Evolutionary conservation across 2,329 filamentous ascomycete genomes (phyloP).

Genomic region (Hypoxylon sp.): DNA sequence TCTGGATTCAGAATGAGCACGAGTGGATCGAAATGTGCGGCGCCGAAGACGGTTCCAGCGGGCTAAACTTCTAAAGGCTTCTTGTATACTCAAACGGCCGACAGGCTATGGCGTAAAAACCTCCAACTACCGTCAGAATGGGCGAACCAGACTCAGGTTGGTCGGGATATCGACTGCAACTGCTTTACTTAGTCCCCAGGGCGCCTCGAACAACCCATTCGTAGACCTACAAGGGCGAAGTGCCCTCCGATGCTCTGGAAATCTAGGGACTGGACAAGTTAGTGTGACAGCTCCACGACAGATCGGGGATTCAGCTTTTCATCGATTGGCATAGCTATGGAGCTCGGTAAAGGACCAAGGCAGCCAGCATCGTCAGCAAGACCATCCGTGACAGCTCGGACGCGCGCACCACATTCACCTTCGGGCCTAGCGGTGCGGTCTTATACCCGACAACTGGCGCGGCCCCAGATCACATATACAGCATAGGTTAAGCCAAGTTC

Average conservation of each 20-base stretch:
- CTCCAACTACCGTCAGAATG: slow-evolving; percentile 49
- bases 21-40: too few species aligned
- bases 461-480: slow-evolving; percentile 40
- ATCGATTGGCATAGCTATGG: slow-evolving; percentile 68
- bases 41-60: too few species aligned
- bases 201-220: slow-evolving; percentile 56
- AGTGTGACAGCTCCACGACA: slow-evolving; percentile 44
- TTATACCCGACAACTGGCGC: slow-evolving; percentile 40
- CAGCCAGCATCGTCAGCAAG: slow-evolving; percentile 46
- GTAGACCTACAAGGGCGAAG: slow-evolving; percentile 54
- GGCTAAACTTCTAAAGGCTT: slow-evolving; percentile 55
- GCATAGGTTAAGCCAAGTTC: slow-evolving; percentile 37
- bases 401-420: slow-evolving; percentile 36
- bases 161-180: slow-evolving; percentile 63
- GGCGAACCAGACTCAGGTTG: slow-evolving; percentile 51
- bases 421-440: slow-evolving; percentile 39
- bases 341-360: slow-evolving; percentile 51
- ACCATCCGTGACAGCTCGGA: slow-evolving; percentile 46
- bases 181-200: slow-evolving; percentile 57
- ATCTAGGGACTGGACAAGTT: slow-evolving; percentile 53
- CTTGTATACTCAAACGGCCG: slow-evolving; percentile 62
- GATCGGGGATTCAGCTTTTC: slow-evolving; percentile 60
- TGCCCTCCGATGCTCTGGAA: slow-evolving; percentile 55
- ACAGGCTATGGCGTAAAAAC: slow-evolving; percentile 68
- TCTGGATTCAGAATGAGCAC: too few species aligned